Base-by-base conservation (phyloP, 1,139 yeast genomes). In the Candida tropicalis region DNA sequence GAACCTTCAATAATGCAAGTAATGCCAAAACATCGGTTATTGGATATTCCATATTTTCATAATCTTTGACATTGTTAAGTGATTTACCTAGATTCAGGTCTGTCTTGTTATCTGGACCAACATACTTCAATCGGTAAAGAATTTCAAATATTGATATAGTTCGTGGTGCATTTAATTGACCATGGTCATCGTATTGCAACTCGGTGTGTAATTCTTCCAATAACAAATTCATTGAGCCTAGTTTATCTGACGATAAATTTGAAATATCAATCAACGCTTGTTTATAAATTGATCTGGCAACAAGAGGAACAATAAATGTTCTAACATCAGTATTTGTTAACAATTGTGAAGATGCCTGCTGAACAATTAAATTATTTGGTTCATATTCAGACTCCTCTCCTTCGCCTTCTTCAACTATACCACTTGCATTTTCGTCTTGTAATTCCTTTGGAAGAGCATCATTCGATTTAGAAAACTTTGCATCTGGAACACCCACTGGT, bases 191-290 rank as follows among this genome's bases (percentile, higher is more conserved):
- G 54, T 69, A 65, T 58, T 82, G 89, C 18, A 84, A 57, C 3
- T 66, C 56, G 43, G 81, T 66, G 58, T 84, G 87, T 22, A 84
- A 53, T 3, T 70, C 52, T 56, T 81, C 85, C 40, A 84, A 63
- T 50, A 76, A 76, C 40, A 62, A 53, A 17, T 67, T 51, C 9
- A 63, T 58, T 10, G 53, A 51, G 18, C 72, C 70, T 35, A 74
- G 50, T 31, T 56, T 51, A 3, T 54, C 45, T 63, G 73, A 68
- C 2, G 77, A 56, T 5, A 54, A 50, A n/a, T 66, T 58, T 2
- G 75, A 61, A 5, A 72, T 47, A 3, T 57, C 49, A 1, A 64
- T 56, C 40, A 73, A 60, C 0, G 63, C 58, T 6, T 48, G 48
- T 9, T 65, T 57, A 44, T 63, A 72, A 4, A 68, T 42, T 6